These are phyloP conservation scores for Coemansia sp. DNA, from an alignment of 192 early-diverging fungal species.

Conservation along the genomic window DNA sequence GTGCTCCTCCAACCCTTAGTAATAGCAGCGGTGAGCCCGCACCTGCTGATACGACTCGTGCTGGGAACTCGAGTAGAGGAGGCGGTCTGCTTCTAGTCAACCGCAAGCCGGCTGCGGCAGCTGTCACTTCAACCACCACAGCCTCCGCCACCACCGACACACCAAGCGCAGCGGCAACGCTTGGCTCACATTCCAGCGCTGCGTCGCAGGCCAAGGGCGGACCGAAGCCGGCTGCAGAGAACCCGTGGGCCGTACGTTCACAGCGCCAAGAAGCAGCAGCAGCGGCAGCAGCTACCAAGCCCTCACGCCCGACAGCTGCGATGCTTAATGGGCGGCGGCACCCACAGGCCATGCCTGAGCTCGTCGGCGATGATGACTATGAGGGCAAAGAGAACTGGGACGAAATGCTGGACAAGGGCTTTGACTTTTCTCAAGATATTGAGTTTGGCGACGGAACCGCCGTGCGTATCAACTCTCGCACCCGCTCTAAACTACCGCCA, in stretches of 20 bases:
- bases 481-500: constrained; percentile 4
- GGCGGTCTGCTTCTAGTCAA: constrained; percentile 24
- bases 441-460: constrained; percentile 9
- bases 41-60: not conserved
- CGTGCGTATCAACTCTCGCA: not conserved
- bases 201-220: not conserved
- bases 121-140: not conserved
- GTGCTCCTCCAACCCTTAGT: not conserved
- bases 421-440: constrained; percentile 25
- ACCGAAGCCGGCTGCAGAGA: not conserved
- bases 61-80: constrained; percentile 1
- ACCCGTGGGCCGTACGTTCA: constrained; percentile 31
- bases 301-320: not conserved
- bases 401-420: constrained; percentile 25
- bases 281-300: not conserved
- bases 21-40: not conserved
- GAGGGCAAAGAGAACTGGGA: constrained; percentile 13
- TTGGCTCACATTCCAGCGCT: not conserved
- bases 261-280: constrained; percentile 2
- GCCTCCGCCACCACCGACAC: not conserved
- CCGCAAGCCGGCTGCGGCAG: constrained; percentile 14
- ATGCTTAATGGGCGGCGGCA: constrained; percentile 14
- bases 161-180: not conserved
- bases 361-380: not conserved
- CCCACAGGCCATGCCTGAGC: constrained; percentile 7